phyloP scores from a whole-genome alignment of 352 stramenopile genomes.

The Pythium phragmiticola region DNA sequence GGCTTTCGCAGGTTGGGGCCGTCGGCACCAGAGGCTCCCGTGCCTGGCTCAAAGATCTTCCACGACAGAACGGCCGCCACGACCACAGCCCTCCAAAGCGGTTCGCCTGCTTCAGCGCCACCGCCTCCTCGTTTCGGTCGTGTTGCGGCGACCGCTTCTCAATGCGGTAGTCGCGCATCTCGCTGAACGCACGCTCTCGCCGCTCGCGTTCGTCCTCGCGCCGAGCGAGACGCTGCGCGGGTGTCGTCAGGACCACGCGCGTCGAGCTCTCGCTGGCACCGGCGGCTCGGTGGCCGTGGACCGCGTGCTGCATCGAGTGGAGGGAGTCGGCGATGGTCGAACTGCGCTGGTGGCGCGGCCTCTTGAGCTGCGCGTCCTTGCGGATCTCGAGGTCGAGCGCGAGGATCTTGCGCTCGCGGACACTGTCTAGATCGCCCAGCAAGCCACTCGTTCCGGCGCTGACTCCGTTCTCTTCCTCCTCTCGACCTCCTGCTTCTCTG shows the following conservation, averaged over 20 bases:
- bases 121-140: too few species aligned
- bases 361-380: slow-evolving; percentile 52
- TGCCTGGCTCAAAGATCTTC: not conserved
- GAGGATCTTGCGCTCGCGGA: slow-evolving; percentile 59
- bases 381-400: slow-evolving; percentile 51
- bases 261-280: slow-evolving; percentile 37
- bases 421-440: slow-evolving; percentile 30
- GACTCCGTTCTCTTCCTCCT: slow-evolving; percentile 25
- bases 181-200: slow-evolving; percentile 51
- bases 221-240: slow-evolving; percentile 47
- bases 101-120: not conserved
- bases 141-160: slow-evolving; percentile 20
- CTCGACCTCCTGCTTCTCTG: not conserved
- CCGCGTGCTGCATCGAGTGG: slow-evolving; percentile 39
- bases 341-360: slow-evolving; percentile 38
- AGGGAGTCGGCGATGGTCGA: slow-evolving; percentile 58
- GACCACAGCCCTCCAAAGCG: slow-evolving; percentile 5
- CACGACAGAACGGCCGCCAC: not conserved
- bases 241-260: slow-evolving; percentile 46
- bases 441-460: slow-evolving; percentile 24
- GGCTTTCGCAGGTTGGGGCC: too few species aligned
- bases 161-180: slow-evolving; percentile 50
- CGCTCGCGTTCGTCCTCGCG: slow-evolving; percentile 52
- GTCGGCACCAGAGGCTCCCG: slow-evolving; percentile 13
- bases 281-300: slow-evolving; percentile 11